Evolutionary conservation across 164 flowering plant species (phyloP).

Genomic region (Berberis vulgaris): DNA sequence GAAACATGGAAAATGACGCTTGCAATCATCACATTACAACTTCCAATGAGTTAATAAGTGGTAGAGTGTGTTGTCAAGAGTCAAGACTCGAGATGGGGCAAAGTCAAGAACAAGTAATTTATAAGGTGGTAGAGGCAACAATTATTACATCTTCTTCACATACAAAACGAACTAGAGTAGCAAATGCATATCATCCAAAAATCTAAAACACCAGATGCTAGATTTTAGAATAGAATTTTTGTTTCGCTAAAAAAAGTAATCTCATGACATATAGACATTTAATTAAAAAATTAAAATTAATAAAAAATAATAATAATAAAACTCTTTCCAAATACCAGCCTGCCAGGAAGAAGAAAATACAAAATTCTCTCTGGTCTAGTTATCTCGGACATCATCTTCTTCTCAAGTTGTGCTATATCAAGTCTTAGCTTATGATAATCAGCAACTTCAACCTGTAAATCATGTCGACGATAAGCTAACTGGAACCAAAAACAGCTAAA

Average conservation of each 20-base stretch:
- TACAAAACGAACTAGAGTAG: too few species aligned
- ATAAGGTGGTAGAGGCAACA: too few species aligned
- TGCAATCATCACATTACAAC: neutral
- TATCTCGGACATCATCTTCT: constrained; percentile 88
- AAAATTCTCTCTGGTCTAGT: constrained; percentile 89
- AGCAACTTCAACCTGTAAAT: constrained; percentile 67
- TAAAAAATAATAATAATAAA: neutral
- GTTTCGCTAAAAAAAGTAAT: too few species aligned
- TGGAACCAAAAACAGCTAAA: neutral
- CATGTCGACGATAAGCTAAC: neutral
- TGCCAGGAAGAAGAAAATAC: constrained; percentile 72
- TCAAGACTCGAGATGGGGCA: neutral
- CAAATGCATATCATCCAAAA: too few species aligned
- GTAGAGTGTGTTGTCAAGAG: neutral
- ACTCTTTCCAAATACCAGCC: constrained; percentile 59
- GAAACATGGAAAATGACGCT: neutral
- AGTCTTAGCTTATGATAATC: constrained; percentile 81
- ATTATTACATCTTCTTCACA: too few species aligned
- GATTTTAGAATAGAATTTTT: too few species aligned
- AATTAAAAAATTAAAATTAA: neutral
- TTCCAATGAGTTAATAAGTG: too few species aligned
- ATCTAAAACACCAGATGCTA: too few species aligned
- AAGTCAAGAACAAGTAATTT: too few species aligned
- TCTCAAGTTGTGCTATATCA: constrained; percentile 72
- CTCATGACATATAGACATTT: too few species aligned